phyloP scores from a whole-genome alignment of 306 rosid genomes.

The Herpetospermum pedunculosum region DNA sequence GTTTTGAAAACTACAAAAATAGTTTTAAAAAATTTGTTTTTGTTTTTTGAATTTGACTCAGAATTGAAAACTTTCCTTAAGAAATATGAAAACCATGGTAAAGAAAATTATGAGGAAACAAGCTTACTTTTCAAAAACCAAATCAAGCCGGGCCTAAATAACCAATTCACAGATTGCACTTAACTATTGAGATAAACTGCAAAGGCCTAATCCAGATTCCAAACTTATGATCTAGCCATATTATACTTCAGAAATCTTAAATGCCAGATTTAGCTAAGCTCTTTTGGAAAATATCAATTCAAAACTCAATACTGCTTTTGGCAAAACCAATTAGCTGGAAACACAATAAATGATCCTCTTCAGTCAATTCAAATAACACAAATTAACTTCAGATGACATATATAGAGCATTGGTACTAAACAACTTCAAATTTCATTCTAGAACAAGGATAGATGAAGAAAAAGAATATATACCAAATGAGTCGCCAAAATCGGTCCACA shows the following conservation, averaged over 20 bases:
- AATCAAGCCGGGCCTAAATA: too few species aligned
- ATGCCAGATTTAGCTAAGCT: not conserved
- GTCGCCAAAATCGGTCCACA: constrained; percentile 83
- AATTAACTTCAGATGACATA: not conserved
- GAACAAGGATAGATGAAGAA: not conserved
- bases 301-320: not conserved
- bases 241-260: not conserved
- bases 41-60: too few species aligned
- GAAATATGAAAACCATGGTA: too few species aligned
- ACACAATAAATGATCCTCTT: not conserved
- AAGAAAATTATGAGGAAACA: too few species aligned
- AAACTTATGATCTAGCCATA: not conserved
- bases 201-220: not conserved
- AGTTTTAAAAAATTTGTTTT: too few species aligned
- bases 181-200: not conserved
- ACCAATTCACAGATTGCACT: not conserved
- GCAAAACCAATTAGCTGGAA: not conserved
- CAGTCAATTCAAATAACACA: not conserved
- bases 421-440: not conserved
- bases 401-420: not conserved
- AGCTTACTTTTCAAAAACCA: too few species aligned
- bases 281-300: not conserved
- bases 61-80: too few species aligned
- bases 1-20: too few species aligned
- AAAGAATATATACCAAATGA: constrained; percentile 42